These are phyloP conservation scores for Eucalyptus polybractea DNA, from an alignment of 345 rosid species.

Conservation along the genomic window DNA sequence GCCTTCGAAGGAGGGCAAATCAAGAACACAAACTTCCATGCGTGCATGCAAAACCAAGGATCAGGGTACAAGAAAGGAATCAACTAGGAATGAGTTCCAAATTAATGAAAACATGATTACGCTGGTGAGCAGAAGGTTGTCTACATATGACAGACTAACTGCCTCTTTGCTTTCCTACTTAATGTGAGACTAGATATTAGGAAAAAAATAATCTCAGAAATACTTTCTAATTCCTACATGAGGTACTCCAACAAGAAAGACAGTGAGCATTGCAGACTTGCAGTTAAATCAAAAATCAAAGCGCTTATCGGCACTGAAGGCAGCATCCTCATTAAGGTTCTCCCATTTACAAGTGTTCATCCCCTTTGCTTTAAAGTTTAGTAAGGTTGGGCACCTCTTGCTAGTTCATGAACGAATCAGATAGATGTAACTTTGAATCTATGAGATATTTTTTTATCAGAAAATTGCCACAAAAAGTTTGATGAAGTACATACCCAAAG, in stretches of 20 bases:
- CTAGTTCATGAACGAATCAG: background rate
- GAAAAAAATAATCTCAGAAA: background rate
- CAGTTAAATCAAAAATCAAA: background rate
- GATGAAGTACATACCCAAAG: slow-evolving; percentile 58
- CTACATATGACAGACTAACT: background rate
- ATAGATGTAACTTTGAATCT: background rate
- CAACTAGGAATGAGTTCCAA: background rate
- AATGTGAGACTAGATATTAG: background rate
- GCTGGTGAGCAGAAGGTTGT: background rate
- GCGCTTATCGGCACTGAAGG: background rate
- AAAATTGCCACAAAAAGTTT: background rate
- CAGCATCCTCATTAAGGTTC: background rate
- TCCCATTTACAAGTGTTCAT: background rate
- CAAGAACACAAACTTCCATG: background rate
- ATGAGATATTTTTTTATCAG: background rate
- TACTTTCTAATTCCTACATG: background rate
- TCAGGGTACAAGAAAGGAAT: background rate
- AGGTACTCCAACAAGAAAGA: background rate
- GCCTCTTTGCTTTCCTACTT: background rate
- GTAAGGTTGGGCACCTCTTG: background rate
- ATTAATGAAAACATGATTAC: background rate
- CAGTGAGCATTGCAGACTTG: background rate
- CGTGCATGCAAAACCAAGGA: background rate
- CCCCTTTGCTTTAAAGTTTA: background rate
- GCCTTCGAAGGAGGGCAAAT: background rate